Evolutionary conservation across 148 eudicot species (phyloP).

Genomic region (Dianthus caryophyllus): DNA sequence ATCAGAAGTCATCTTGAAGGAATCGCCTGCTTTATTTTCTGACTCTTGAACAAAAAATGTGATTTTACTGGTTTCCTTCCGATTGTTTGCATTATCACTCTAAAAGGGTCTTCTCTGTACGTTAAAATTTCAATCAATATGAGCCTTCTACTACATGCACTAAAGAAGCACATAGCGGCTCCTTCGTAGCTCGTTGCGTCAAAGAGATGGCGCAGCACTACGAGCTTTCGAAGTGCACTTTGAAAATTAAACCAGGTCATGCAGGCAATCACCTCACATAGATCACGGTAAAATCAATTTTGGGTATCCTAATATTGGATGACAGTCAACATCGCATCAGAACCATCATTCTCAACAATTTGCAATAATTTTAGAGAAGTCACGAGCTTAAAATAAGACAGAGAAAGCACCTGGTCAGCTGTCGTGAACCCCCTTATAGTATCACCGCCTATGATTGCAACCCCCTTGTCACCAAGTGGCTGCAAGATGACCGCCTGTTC

Average conservation of each 20-base stretch:
- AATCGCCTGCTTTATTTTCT: neutral
- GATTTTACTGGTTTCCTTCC: neutral
- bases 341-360: slow-evolving; percentile 1
- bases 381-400: neutral
- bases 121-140: neutral
- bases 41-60: neutral
- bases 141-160: neutral
- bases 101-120: neutral
- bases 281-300: neutral
- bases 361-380: neutral
- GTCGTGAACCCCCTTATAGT: slow-evolving; percentile 81
- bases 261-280: neutral
- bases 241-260: neutral
- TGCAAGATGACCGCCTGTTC: slow-evolving; percentile 87
- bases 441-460: slow-evolving; percentile 81
- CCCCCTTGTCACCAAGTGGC: slow-evolving; percentile 78
- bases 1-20: neutral
- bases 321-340: neutral
- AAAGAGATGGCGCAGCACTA: neutral
- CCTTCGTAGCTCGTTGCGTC: neutral
- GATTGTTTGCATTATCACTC: neutral
- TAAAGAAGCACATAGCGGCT: neutral
- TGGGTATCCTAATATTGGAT: neutral
- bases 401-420: slow-evolving; percentile 70
- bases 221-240: neutral